Evolutionary conservation across 2,329 filamentous ascomycete species (phyloP).

Genomic region (Trichoderma pleuroti): DNA sequence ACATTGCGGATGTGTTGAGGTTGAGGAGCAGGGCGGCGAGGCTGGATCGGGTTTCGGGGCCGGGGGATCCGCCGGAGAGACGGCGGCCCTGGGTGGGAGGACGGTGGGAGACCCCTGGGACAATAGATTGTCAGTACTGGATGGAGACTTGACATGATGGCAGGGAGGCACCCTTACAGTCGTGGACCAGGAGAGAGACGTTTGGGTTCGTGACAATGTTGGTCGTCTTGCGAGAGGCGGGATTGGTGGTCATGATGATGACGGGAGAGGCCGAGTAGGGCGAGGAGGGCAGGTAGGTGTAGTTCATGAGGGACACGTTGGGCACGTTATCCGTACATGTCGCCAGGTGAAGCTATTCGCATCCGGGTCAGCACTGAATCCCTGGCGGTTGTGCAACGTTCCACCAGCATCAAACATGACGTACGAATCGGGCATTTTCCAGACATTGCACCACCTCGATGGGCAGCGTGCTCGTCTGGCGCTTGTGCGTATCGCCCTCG

Average conservation of each 20-base stretch:
- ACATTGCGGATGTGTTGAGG: slow-evolving; percentile 84
- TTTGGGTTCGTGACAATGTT: slow-evolving; percentile 82
- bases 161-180: slow-evolving; percentile 51
- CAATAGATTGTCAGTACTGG: neutral
- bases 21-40: slow-evolving; percentile 82
- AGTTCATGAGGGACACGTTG: slow-evolving; percentile 97
- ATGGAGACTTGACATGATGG: neutral
- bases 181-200: slow-evolving; percentile 92
- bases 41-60: slow-evolving; percentile 64
- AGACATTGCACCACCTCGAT: slow-evolving; percentile 85
- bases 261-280: slow-evolving; percentile 68
- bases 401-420: slow-evolving; percentile 49
- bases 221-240: slow-evolving; percentile 71
- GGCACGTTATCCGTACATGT: slow-evolving; percentile 81
- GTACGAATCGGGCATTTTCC: slow-evolving; percentile 90
- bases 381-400: neutral
- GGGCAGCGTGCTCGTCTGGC: slow-evolving; percentile 67
- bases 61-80: slow-evolving; percentile 59
- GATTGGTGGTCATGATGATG: slow-evolving; percentile 91
- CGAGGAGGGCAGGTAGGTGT: slow-evolving; percentile 86
- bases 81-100: slow-evolving; percentile 68
- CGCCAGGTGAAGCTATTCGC: slow-evolving; percentile 79
- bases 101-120: slow-evolving; percentile 81
- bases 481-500: slow-evolving; percentile 67
- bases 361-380: neutral